A percentile compares a stretch with the other conserved stretches of the same genome.
phyloP scores from a whole-genome alignment of 164 flowering plant genomes.

The Nymphaea colorata region DNA sequence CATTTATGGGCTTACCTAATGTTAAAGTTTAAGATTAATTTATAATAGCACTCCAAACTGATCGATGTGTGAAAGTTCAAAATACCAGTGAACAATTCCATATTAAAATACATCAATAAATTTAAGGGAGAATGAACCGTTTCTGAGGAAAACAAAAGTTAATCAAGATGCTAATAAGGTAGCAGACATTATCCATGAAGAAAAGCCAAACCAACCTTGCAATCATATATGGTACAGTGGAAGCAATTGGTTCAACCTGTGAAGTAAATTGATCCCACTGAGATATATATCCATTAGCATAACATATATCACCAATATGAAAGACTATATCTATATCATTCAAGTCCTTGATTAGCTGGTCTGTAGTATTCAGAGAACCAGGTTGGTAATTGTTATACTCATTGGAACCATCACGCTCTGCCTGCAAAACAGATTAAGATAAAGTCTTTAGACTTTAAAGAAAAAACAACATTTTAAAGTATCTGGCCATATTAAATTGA shows the following conservation, averaged over 20 bases:
- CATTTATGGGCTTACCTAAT: no score
- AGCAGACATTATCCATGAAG: not conserved
- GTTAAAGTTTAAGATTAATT: no score
- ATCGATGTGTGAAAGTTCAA: no score
- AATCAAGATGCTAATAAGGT: not conserved
- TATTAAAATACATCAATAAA: no score
- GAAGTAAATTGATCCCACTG: conserved; percentile 46
- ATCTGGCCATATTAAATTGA: no score
- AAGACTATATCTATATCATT: conserved; percentile 28
- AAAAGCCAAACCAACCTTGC: conserved; percentile 18
- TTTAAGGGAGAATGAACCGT: not conserved
- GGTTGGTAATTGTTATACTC: conserved; percentile 26
- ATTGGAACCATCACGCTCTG: conserved; percentile 29
- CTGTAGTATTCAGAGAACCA: conserved; percentile 31
- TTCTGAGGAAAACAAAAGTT: not conserved
- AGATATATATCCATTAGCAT: conserved; percentile 40
- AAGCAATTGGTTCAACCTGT: conserved; percentile 37
- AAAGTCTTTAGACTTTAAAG: not conserved
- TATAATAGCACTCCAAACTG: no score
- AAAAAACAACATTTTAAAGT: no score
- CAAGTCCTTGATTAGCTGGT: conserved; percentile 22
- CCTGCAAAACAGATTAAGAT: conserved; percentile 11
- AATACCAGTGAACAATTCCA: no score
- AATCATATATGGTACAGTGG: conserved; percentile 34
- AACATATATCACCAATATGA: conserved; percentile 35